A percentile compares a stretch with the other conserved stretches of the same genome.
Conservation (phyloP, 805 yeast species). For the Candida ipomoeae region DNA sequence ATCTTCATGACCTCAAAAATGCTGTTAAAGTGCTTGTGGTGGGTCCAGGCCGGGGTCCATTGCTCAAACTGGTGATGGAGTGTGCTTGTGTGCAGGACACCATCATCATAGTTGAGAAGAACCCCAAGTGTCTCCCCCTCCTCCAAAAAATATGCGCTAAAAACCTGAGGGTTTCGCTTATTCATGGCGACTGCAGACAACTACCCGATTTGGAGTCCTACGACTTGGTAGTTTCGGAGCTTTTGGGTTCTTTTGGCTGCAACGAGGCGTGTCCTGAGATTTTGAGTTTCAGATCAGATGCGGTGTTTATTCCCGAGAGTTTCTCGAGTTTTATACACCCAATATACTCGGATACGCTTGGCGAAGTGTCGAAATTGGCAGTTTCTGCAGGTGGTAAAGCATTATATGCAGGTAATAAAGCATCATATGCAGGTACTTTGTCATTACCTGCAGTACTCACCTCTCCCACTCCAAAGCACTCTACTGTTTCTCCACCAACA, state of each 20-base stretch:
- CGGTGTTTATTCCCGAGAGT: constrained; percentile 39
- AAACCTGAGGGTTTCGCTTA: constrained; percentile 40
- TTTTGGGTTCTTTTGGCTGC: constrained; percentile 89
- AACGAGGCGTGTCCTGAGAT: constrained; percentile 90
- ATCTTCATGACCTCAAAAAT: constrained; percentile 4
- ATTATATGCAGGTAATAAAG: background rate
- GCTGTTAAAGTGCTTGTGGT: constrained; percentile 47
- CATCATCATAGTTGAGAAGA: constrained; percentile 65
- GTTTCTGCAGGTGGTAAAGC: background rate
- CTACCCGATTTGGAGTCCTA: constrained; percentile 22
- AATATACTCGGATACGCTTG: constrained; percentile 49
- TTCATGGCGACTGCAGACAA: constrained; percentile 55
- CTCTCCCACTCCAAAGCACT: no score
- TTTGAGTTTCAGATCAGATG: constrained; percentile 38
- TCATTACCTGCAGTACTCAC: no score
- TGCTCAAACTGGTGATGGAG: constrained; percentile 45
- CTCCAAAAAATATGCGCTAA: constrained; percentile 45
- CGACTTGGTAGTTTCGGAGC: constrained; percentile 70
- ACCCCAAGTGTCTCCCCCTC: constrained; percentile 52
- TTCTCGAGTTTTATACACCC: constrained; percentile 66
- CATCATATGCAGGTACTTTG: no score
- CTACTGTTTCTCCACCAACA: no score
- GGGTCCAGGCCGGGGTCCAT: constrained; percentile 89
- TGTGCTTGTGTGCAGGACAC: constrained; percentile 10
- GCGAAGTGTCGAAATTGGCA: constrained; percentile 18